These are phyloP conservation scores for Polyplosphaeria fusca DNA, from an alignment of 495 filamentous ascomycete species.

Conservation along the genomic window DNA sequence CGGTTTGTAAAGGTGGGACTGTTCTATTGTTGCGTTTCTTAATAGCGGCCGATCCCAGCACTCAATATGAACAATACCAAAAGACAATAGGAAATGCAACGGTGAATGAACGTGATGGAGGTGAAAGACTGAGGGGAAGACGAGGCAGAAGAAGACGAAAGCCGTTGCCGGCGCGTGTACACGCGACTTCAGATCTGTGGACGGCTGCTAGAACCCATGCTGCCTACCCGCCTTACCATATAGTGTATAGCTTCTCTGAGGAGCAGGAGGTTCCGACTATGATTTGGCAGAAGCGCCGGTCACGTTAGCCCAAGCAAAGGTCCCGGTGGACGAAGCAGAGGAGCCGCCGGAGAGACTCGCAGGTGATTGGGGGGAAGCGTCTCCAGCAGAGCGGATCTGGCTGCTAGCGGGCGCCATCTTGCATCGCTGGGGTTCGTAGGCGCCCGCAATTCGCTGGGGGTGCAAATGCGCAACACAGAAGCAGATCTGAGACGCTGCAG, in stretches of 20 bases:
- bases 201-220: conserved; percentile 18
- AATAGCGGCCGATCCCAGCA: conserved; percentile 4
- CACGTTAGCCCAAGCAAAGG: conserved; percentile 12
- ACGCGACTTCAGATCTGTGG: conserved; percentile 21
- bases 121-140: neutral
- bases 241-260: conserved; percentile 23
- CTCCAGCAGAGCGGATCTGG: conserved; percentile 17
- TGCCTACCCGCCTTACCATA: conserved; percentile 21
- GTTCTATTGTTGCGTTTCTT: conserved; percentile 26
- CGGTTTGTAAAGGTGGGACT: conserved; percentile 20
- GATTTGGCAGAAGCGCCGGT: conserved; percentile 26
- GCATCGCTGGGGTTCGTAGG: conserved; percentile 25
- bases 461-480: conserved; percentile 19
- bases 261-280: neutral
- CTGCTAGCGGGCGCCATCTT: conserved; percentile 29
- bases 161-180: conserved; percentile 7
- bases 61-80: neutral
- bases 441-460: conserved; percentile 31
- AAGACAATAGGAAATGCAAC: neutral
- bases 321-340: conserved; percentile 20
- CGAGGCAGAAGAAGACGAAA: conserved; percentile 2
- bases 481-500: conserved; percentile 26
- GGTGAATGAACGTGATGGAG: conserved; percentile 1
- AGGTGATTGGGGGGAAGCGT: conserved; percentile 24
- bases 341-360: neutral